Percentiles rank a stretch among this genome's conserved stretches.
These are phyloP conservation scores for Penicillium polonicum DNA, from an alignment of 2,329 filamentous ascomycete genomes.

Conservation along the genomic window DNA sequence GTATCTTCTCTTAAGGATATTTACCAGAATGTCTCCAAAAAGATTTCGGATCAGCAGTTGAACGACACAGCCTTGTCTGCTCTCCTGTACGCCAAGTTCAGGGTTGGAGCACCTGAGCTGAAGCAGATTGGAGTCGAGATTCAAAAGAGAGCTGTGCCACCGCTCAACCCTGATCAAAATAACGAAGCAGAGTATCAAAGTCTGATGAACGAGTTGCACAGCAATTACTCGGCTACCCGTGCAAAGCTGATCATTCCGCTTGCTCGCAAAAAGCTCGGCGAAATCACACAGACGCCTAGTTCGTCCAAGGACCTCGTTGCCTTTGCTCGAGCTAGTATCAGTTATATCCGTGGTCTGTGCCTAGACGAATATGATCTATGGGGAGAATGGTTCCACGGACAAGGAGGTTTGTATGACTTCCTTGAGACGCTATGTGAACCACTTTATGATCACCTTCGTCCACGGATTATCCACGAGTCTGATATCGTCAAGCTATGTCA, in stretches of 20 bases:
- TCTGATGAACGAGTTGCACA: slow-evolving; percentile 63
- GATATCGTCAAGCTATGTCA: slow-evolving; percentile 66
- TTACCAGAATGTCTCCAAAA: slow-evolving; percentile 60
- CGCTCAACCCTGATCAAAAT: slow-evolving; percentile 58
- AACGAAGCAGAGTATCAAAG: slow-evolving; percentile 65
- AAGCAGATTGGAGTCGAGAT: slow-evolving; percentile 67
- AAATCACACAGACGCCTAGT: slow-evolving; percentile 58
- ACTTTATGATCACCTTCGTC: slow-evolving; percentile 64
- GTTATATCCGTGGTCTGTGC: slow-evolving; percentile 64
- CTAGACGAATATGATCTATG: slow-evolving; percentile 67
- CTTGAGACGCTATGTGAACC: slow-evolving; percentile 67
- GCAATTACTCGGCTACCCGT: slow-evolving; percentile 61
- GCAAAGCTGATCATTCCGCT: slow-evolving; percentile 61
- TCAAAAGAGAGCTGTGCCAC: slow-evolving; percentile 62
- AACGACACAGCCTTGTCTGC: slow-evolving; percentile 72
- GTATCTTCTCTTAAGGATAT: slow-evolving; percentile 63
- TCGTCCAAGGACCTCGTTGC: slow-evolving; percentile 63
- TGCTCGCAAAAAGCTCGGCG: slow-evolving; percentile 58
- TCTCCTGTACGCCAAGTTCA: slow-evolving; percentile 68
- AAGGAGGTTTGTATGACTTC: slow-evolving; percentile 64
- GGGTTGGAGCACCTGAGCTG: slow-evolving; percentile 64
- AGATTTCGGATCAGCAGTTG: slow-evolving; percentile 64
- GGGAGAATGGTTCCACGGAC: slow-evolving; percentile 65
- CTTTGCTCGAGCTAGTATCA: slow-evolving; percentile 64
- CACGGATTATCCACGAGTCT: slow-evolving; percentile 65